These are phyloP conservation scores for Coccomyxa sp. DNA, from an alignment of 139 green algal genomes.

Conservation along the genomic window DNA sequence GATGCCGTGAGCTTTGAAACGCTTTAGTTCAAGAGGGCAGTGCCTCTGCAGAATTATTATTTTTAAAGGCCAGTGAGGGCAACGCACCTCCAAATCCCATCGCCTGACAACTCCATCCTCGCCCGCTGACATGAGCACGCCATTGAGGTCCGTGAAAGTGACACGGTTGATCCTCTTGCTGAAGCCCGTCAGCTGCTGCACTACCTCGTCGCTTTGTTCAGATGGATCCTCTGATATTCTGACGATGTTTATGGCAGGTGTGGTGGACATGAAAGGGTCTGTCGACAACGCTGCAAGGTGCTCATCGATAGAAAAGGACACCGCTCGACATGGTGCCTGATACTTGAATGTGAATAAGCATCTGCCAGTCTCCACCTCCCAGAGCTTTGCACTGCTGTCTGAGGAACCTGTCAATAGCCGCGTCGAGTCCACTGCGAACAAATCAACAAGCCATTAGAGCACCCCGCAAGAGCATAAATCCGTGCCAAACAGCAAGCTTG, in stretches of 20 bases:
- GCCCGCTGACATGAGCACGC: constrained; percentile 71
- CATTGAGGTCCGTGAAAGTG: constrained; percentile 78
- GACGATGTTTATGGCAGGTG: constrained; percentile 32
- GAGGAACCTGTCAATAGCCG: constrained; percentile 81
- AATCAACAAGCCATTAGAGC: not conserved
- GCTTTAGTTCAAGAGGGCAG: no score
- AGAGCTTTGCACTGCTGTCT: constrained; percentile 87
- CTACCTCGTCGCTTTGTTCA: constrained; percentile 42
- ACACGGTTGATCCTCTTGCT: constrained; percentile 70
- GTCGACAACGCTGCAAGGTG: constrained; percentile 75
- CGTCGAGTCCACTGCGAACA: constrained; percentile 52
- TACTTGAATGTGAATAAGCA: constrained; percentile 79
- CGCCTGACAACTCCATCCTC: constrained; percentile 82
- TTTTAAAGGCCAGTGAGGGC: no score
- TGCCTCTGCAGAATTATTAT: no score
- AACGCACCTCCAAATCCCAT: constrained; percentile 67
- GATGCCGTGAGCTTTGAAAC: no score
- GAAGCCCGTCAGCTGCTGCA: constrained; percentile 24
- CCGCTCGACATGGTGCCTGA: constrained; percentile 73
- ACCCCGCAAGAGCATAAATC: not conserved
- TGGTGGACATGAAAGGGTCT: constrained; percentile 82
- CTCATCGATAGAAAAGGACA: constrained; percentile 75
- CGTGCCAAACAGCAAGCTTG: not conserved
- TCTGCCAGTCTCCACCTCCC: constrained; percentile 83
- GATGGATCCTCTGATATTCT: constrained; percentile 55